Evolutionary conservation across 2,329 filamentous ascomycete genomes (phyloP).

Genomic region (Colletotrichum sp.): DNA sequence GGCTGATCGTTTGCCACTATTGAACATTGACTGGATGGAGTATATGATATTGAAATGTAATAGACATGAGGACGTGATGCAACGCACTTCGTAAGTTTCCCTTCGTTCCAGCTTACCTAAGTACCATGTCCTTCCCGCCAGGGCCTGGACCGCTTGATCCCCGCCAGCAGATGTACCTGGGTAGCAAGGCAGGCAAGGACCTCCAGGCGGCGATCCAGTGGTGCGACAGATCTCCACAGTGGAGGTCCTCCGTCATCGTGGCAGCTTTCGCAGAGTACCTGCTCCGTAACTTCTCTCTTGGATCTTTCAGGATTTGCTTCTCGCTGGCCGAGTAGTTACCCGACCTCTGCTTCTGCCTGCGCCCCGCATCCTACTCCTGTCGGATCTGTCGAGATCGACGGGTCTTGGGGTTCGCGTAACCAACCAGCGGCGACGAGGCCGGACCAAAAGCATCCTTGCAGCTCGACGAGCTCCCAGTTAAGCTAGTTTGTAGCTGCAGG

Average conservation of each 20-base stretch:
- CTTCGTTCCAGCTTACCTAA: not conserved
- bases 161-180: not conserved
- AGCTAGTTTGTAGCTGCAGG: not conserved
- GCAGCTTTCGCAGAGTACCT: not conserved
- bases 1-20: not conserved
- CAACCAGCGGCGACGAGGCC: not conserved
- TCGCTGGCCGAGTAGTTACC: not conserved
- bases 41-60: not conserved
- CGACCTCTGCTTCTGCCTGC: not conserved
- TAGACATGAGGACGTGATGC: not conserved
- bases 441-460: not conserved
- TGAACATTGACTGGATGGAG: not conserved
- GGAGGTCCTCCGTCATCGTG: slow-evolving; percentile 2
- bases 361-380: not conserved
- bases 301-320: not conserved
- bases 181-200: not conserved
- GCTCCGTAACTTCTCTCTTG: not conserved
- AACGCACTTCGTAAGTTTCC: not conserved
- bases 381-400: not conserved
- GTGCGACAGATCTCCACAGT: not conserved
- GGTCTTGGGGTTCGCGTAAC: not conserved
- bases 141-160: not conserved
- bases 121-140: not conserved
- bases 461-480: not conserved
- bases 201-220: not conserved